Evolutionary conservation across 345 rosid genomes (phyloP).

Genomic region (Microthlaspi erraticum): DNA sequence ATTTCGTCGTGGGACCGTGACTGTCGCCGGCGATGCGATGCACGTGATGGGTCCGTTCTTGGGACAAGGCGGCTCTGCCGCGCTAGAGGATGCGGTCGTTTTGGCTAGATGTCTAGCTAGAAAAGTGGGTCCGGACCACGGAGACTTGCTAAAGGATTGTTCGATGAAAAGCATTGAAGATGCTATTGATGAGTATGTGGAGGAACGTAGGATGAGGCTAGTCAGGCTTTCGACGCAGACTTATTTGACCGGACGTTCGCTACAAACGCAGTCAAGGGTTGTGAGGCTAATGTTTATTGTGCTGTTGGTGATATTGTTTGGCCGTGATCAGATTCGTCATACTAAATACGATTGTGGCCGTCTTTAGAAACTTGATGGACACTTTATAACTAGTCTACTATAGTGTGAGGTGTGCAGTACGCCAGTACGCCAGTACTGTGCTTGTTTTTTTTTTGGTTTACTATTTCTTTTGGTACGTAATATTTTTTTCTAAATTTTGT

Average conservation of each 20-base stretch:
- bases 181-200: conserved; percentile 44
- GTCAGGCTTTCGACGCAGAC: conserved; percentile 44
- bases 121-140: conserved; percentile 37
- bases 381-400: background rate
- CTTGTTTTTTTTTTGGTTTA: background rate
- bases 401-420: conserved; percentile 4
- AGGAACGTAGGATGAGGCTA: conserved; percentile 45
- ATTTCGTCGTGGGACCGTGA: conserved; percentile 52
- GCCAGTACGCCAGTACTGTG: too few relatives aligned
- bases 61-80: conserved; percentile 58
- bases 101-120: conserved; percentile 54
- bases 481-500: background rate
- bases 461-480: background rate
- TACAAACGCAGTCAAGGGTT: conserved; percentile 34
- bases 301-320: conserved; percentile 42
- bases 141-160: conserved; percentile 5
- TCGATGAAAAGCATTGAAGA: conserved; percentile 35
- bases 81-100: conserved; percentile 60
- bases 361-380: conserved; percentile 32
- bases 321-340: conserved; percentile 39
- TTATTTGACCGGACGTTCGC: conserved; percentile 39
- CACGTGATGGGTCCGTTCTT: conserved; percentile 62
- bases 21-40: conserved; percentile 63
- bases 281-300: conserved; percentile 39
- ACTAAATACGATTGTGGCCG: conserved; percentile 41